Base-by-base conservation (phyloP, 1,139 yeast genomes). In the Yamadazyma taylorii region DNA sequence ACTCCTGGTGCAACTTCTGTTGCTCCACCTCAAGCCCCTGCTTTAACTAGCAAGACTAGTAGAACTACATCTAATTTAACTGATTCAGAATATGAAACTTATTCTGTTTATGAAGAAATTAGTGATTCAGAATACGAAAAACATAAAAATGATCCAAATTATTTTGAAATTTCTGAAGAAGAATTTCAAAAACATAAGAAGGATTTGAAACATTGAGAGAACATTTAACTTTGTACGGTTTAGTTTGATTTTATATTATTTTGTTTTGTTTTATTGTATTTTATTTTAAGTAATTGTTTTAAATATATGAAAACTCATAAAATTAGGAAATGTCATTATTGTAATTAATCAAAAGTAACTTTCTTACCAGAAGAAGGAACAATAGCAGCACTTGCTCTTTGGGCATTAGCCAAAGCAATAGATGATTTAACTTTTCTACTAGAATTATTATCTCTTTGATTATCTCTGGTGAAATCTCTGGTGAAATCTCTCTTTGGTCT, bases 311-410 rank as follows among this genome's bases (percentile, higher is more conserved):
- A n/a, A n/a, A n/a, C n/a, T n/a, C n/a, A n/a, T 34, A 34, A 12
- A 34, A 10, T 21, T 21, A 8, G 34, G 24, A 15, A 29, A 17
- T 35, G 19, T 36, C 23, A 19, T 30, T 25, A 17, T 6, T 26
- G 29, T 33, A 30, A 11, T 45, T 56, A 71, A 46, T 69, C 76
- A 39, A 90, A 90, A 5, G 80, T 84, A 36, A 75, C 73, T 61
- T 89, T 92, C 65, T 87, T 90, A 59, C 97, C 98, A n/a, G 82
- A 72, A 0, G 96, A 85, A 34, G 87, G 81, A 24, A 88, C 95
- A 54, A 92, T 87, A 4, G 95, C 92, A 16, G 88, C 88, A 55
- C 88, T 85, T 4, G 83, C 96, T 64, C 98, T 79, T 63, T 80
- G 96, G 2, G 97, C 97, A 13, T 73, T 70, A 3, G 96, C 94